These are phyloP conservation scores for Zalaria obscura DNA, from an alignment of 2,329 filamentous ascomycete species.

Conservation along the genomic window DNA sequence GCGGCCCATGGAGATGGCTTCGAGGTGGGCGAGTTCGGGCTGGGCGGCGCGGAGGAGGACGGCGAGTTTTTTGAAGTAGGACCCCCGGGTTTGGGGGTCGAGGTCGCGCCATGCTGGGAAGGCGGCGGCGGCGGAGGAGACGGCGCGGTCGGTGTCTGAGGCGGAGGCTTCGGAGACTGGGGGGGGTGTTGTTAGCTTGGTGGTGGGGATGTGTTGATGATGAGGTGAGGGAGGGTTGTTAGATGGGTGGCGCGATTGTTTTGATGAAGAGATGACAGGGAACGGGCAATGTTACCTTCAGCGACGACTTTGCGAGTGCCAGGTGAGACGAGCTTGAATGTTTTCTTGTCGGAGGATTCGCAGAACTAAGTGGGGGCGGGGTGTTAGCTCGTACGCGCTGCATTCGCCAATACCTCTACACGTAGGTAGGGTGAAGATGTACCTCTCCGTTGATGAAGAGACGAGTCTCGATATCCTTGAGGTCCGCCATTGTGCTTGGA, in stretches of 20 bases:
- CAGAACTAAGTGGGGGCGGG: slow-evolving; percentile 19
- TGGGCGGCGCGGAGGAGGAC: slow-evolving; percentile 26
- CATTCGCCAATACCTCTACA: too few relatives aligned
- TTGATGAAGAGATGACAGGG: not conserved
- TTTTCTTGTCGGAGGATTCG: slow-evolving; percentile 30
- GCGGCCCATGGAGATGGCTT: slow-evolving; percentile 32
- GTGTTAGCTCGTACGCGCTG: not conserved
- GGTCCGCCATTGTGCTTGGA: not conserved
- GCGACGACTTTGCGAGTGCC: slow-evolving; percentile 25
- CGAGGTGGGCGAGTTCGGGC: slow-evolving; percentile 30
- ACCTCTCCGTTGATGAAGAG: slow-evolving; percentile 40
- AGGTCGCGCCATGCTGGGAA: slow-evolving; percentile 32
- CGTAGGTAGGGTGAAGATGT: slow-evolving; percentile 1
- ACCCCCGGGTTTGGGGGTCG: slow-evolving; percentile 24
- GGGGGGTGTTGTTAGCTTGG: not conserved
- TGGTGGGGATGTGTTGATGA: too few relatives aligned
- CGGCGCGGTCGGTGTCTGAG: slow-evolving; percentile 28
- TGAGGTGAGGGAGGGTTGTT: too few relatives aligned
- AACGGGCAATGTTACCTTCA: slow-evolving; percentile 11
- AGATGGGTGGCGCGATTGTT: not conserved
- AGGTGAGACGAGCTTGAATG: slow-evolving; percentile 31
- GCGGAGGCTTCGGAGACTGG: slow-evolving; percentile 31
- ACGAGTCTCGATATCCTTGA: slow-evolving; percentile 20
- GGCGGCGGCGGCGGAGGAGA: slow-evolving; percentile 29
- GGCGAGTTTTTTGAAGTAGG: slow-evolving; percentile 32